These are phyloP conservation scores for Naganishia randhawae DNA, from an alignment of 768 basidiomycete genomes.

Conservation along the genomic window DNA sequence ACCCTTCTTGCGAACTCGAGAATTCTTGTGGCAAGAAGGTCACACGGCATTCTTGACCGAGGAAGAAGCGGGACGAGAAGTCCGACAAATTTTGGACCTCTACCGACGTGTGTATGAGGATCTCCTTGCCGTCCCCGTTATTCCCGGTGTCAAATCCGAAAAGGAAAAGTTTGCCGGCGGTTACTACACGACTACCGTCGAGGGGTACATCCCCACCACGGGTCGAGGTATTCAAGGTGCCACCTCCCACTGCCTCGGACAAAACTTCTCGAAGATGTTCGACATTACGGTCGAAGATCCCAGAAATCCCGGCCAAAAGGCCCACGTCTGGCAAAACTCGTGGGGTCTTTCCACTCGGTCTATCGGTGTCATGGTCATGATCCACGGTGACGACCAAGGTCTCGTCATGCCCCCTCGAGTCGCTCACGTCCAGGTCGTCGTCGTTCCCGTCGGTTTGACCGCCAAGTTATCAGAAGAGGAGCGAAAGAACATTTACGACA, in stretches of 20 bases:
- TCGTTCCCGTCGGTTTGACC: conserved; percentile 93
- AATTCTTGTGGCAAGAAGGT: conserved; percentile 99
- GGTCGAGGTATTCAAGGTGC: conserved; percentile 96
- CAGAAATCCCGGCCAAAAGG: conserved; percentile 50
- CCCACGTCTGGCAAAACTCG: conserved; percentile 94
- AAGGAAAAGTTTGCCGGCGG: conserved; percentile 99
- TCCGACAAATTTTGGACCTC: conserved; percentile 87
- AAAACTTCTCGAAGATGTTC: conserved; percentile 99
- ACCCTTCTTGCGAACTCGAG: conserved; percentile 97
- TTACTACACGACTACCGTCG: conserved; percentile 94
- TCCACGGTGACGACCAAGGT: conserved; percentile 96
- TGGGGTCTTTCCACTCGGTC: conserved; percentile 96
- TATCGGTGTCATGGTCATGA: conserved; percentile 99
- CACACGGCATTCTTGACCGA: conserved; percentile 92
- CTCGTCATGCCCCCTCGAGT: conserved; percentile 95
- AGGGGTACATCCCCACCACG: conserved; percentile 94
- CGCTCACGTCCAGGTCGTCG: conserved; percentile 81
- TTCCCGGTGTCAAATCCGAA: conserved; percentile 93
- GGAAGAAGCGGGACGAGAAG: conserved; percentile 83
- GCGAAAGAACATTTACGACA: conserved; percentile 65
- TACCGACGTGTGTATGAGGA: conserved; percentile 96
- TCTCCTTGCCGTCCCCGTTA: conserved; percentile 92
- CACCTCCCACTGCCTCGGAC: conserved; percentile 96
- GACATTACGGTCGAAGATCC: conserved; percentile 96
- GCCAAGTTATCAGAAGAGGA: conserved; percentile 63